Evolutionary conservation across 2,329 filamentous ascomycete genomes (phyloP).

Genomic region (Talaromyces albobiverticillius): DNA sequence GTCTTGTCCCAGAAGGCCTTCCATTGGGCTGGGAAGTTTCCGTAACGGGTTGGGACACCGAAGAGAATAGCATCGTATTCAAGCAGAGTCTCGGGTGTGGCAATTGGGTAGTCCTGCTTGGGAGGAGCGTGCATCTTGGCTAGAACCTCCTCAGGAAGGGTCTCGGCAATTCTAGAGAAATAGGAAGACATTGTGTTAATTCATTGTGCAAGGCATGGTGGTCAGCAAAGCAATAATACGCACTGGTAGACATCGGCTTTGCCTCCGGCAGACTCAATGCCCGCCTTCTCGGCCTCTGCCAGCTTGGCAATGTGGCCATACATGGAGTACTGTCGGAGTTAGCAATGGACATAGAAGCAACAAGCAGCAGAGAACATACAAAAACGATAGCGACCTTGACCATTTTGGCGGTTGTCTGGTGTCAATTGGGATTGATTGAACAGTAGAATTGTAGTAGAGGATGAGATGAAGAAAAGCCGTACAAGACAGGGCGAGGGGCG

Average conservation of each 20-base stretch:
- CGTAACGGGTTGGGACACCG: constrained; percentile 92
- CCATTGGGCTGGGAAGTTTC: constrained; percentile 96
- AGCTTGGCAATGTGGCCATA: constrained; percentile 85
- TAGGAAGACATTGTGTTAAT: neutral
- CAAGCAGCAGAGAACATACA: constrained; percentile 53
- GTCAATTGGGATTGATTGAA: neutral
- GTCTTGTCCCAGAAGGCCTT: constrained; percentile 84
- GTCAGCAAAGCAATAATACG: constrained; percentile 22
- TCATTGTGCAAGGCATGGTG: neutral
- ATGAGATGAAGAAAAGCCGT: neutral
- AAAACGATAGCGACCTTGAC: constrained; percentile 88
- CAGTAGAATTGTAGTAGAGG: neutral
- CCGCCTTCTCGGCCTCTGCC: constrained; percentile 86
- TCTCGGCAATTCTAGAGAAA: constrained; percentile 69
- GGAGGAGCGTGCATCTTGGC: constrained; percentile 85
- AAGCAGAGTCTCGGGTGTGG: constrained; percentile 61
- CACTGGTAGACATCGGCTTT: constrained; percentile 78
- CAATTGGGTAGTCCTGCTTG: constrained; percentile 67
- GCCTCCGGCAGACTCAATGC: constrained; percentile 84
- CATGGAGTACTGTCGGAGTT: constrained; percentile 70
- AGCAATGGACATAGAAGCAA: constrained; percentile 8
- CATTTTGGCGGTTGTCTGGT: constrained; percentile 55
- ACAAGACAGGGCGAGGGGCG: neutral
- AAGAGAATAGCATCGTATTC: constrained; percentile 85
- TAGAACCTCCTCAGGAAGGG: constrained; percentile 78